These are phyloP conservation scores for Lolium perenne DNA, from an alignment of 176 grass and related monocot species.

Conservation along the genomic window DNA sequence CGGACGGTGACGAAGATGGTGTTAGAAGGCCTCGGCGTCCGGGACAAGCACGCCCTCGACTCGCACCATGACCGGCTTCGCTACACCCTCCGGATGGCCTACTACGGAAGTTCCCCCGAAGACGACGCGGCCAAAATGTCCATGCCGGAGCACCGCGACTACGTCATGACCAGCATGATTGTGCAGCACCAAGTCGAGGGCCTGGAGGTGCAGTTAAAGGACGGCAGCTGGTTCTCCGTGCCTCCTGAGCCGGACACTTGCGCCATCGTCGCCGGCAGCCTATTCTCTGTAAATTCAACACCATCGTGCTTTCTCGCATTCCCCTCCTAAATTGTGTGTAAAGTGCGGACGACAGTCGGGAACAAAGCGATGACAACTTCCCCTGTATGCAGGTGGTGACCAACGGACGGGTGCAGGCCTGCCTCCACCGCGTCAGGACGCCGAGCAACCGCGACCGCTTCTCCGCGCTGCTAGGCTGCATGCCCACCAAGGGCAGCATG, in stretches of 20 bases:
- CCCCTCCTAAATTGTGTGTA: background rate
- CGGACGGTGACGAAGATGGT: background rate
- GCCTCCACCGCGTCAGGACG: background rate
- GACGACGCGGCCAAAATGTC: background rate
- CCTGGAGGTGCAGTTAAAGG: background rate
- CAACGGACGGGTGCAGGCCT: background rate
- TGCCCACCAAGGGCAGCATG: background rate
- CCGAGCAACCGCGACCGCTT: background rate
- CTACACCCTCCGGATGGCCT: background rate
- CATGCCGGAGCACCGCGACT: background rate
- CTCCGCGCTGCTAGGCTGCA: background rate
- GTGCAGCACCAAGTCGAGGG: conserved; percentile 40
- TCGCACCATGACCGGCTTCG: background rate
- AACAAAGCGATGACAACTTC: background rate
- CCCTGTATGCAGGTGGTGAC: background rate
- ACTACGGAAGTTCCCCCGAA: background rate
- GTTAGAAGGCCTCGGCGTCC: background rate
- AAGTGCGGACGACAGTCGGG: background rate
- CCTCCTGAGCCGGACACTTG: background rate
- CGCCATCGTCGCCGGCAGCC: background rate
- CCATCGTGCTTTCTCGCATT: background rate
- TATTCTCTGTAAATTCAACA: background rate
- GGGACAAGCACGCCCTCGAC: background rate
- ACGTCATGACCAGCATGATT: background rate
- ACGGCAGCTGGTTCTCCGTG: background rate